A percentile compares a stretch with the other conserved stretches of the same genome.
These are phyloP conservation scores for Calonectria crousiana DNA, from an alignment of 2,329 filamentous ascomycete genomes.

Conservation along the genomic window DNA sequence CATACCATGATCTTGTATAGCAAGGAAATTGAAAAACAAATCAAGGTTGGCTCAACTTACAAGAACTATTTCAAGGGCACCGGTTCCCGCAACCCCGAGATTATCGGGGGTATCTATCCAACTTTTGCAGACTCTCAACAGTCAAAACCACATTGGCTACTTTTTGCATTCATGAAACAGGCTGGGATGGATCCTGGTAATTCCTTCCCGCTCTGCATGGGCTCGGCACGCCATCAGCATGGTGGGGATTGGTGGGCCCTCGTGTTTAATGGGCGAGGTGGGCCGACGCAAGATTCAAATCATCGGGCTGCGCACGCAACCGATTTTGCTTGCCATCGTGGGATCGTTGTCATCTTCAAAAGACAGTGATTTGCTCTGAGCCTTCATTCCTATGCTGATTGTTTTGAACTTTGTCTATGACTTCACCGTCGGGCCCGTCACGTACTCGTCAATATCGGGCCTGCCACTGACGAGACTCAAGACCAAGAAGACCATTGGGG, in stretches of 20 bases:
- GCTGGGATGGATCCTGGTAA: constrained; percentile 59
- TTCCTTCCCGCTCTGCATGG: constrained; percentile 59
- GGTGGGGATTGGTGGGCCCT: constrained; percentile 63
- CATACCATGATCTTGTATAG: constrained; percentile 68
- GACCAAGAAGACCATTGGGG: constrained; percentile 68
- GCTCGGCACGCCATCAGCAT: constrained; percentile 64
- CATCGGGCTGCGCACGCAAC: constrained; percentile 56
- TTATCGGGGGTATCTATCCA: constrained; percentile 64
- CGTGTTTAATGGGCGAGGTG: constrained; percentile 61
- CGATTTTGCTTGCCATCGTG: constrained; percentile 55
- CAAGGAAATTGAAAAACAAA: constrained; percentile 60
- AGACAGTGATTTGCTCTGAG: constrained; percentile 52
- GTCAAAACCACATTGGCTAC: constrained; percentile 63
- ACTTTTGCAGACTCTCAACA: constrained; percentile 62
- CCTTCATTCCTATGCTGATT: constrained; percentile 61
- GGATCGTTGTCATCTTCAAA: constrained; percentile 53
- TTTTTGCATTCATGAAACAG: constrained; percentile 59
- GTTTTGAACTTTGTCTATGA: constrained; percentile 67
- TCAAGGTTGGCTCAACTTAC: constrained; percentile 59
- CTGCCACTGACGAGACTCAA: constrained; percentile 66
- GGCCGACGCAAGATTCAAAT: constrained; percentile 65
- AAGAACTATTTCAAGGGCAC: constrained; percentile 64
- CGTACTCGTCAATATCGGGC: constrained; percentile 65
- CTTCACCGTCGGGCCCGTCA: constrained; percentile 66
- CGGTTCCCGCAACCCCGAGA: constrained; percentile 66